Conservation (phyloP, 768 basidiomycete genomes). For the Psilocybe tampanensis region DNA sequence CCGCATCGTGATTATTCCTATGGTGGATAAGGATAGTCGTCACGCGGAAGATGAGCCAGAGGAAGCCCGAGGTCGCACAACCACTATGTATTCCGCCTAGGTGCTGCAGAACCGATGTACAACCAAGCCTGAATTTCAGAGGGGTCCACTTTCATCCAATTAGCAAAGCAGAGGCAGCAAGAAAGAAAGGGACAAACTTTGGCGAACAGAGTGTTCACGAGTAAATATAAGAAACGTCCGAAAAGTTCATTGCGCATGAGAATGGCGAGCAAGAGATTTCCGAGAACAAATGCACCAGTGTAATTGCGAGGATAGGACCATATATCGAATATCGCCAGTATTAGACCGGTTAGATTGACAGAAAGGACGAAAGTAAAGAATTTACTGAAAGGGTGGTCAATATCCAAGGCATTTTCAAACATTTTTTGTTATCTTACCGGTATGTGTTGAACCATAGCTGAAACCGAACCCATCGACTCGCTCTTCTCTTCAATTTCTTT, state of each 20-base stretch:
- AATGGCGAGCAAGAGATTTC: conserved; percentile 72
- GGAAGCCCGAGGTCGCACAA: conserved; percentile 73
- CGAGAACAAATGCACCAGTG: conserved; percentile 72
- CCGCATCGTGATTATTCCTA: conserved; percentile 50
- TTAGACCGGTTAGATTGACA: conserved; percentile 61
- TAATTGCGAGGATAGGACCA: conserved; percentile 72
- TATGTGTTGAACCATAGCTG: conserved; percentile 83
- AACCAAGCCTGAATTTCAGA: conserved; percentile 60
- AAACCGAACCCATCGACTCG: conserved; percentile 59
- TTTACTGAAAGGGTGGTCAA: conserved; percentile 46
- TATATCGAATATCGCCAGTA: conserved; percentile 59
- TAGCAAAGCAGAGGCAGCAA: conserved; percentile 4
- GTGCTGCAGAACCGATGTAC: conserved; percentile 76
- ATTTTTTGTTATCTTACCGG: conserved; percentile 41
- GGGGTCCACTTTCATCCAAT: conserved; percentile 42
- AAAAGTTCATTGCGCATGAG: conserved; percentile 84
- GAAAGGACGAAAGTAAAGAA: conserved; percentile 67
- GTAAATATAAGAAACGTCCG: conserved; percentile 71
- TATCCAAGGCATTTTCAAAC: not conserved
- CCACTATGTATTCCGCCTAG: conserved; percentile 87
- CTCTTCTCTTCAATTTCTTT: conserved; percentile 33
- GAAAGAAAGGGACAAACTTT: conserved; percentile 49
- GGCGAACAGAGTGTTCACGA: conserved; percentile 76
- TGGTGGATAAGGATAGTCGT: conserved; percentile 54
- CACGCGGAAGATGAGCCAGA: conserved; percentile 71